phyloP scores from a whole-genome alignment of 2,329 filamentous ascomycete species.

The Tolypocladium paradoxum region DNA sequence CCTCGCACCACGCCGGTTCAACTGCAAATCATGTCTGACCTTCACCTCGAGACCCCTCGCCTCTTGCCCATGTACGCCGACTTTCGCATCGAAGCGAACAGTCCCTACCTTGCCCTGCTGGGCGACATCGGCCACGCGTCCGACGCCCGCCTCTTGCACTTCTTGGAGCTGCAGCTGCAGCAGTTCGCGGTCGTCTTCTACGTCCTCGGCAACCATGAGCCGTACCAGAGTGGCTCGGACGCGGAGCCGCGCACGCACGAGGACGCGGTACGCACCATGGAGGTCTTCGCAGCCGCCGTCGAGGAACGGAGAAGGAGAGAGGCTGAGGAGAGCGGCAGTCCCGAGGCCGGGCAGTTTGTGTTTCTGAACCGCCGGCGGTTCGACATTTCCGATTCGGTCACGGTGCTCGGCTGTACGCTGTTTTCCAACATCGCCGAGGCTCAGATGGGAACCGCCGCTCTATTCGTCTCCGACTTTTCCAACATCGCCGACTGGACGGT shows the following conservation, averaged over 20 bases:
- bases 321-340: conserved; percentile 8
- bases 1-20: neutral
- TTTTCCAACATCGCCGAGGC: conserved; percentile 24
- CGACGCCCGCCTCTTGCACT: neutral
- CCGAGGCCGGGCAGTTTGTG: conserved; percentile 18
- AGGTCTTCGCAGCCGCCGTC: neutral
- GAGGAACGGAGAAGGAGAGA: neutral
- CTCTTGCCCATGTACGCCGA: conserved; percentile 22
- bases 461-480: conserved; percentile 29
- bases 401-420: conserved; percentile 31
- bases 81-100: conserved; percentile 26
- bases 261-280: neutral
- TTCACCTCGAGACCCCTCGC: conserved; percentile 33
- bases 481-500: neutral
- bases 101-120: conserved; percentile 34
- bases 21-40: conserved; percentile 18
- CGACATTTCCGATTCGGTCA: conserved; percentile 23
- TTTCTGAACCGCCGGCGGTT: conserved; percentile 27
- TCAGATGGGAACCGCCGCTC: conserved; percentile 18
- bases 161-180: neutral
- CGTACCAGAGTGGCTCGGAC: neutral
- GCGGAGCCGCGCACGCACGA: neutral
- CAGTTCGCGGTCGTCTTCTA: neutral
- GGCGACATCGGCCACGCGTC: conserved; percentile 34
- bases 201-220: conserved; percentile 1